A percentile compares a stretch with the other conserved stretches of the same genome.
Evolutionary conservation across 768 basidiomycete genomes (phyloP).

Genomic region (Auriscalpium microsporum): DNA sequence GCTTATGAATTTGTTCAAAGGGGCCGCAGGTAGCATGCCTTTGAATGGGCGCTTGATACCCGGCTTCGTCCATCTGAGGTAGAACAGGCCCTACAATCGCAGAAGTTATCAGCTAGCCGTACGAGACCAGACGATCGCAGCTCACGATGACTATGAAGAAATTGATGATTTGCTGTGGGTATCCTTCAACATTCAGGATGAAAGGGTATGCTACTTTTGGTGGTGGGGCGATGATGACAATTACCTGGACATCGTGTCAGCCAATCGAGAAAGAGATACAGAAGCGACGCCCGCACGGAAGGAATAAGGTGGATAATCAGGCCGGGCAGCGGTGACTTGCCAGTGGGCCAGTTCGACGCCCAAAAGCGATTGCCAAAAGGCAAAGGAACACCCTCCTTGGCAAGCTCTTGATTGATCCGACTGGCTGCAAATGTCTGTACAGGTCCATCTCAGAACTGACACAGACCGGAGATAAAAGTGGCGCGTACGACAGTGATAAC

Average conservation of each 20-base stretch:
- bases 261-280: background rate
- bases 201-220: slow-evolving; percentile 48
- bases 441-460: background rate
- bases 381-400: slow-evolving; percentile 53
- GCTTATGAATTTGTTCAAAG: slow-evolving; percentile 1
- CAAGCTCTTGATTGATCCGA: slow-evolving; percentile 52
- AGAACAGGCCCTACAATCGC: slow-evolving; percentile 40
- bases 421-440: slow-evolving; percentile 41
- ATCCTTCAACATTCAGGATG: slow-evolving; percentile 46
- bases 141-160: slow-evolving; percentile 49
- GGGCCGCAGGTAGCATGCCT: slow-evolving; percentile 2
- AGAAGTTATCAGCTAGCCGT: background rate
- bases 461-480: background rate
- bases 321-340: slow-evolving; percentile 47
- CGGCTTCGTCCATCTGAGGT: slow-evolving; percentile 44
- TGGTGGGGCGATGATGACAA: slow-evolving; percentile 49
- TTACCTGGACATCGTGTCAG: slow-evolving; percentile 23
- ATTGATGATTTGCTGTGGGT: slow-evolving; percentile 14
- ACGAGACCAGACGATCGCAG: background rate
- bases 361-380: slow-evolving; percentile 52
- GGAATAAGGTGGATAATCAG: slow-evolving; percentile 48
- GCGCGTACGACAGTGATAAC: slow-evolving; percentile 1
- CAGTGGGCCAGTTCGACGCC: slow-evolving; percentile 57
- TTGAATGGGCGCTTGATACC: slow-evolving; percentile 44
- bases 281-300: slow-evolving; percentile 26